Percentiles rank a stretch among this genome's conserved stretches.
Conservation (phyloP, 2,329 filamentous ascomycete species). For the Bertia moriformis region DNA sequence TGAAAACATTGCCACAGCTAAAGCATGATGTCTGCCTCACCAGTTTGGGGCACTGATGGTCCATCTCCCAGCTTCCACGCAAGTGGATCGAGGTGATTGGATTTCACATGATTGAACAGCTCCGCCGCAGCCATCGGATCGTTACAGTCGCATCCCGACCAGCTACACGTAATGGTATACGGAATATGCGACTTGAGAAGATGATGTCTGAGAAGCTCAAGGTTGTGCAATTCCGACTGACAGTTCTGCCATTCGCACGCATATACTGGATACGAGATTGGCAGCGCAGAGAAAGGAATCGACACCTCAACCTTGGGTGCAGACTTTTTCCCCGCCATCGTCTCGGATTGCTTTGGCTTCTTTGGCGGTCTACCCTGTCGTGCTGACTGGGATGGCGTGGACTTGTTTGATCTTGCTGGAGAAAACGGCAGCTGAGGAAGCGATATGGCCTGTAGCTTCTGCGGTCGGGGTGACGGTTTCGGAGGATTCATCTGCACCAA, state of each 20-base stretch:
- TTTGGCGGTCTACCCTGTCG: too few relatives aligned
- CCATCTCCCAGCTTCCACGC: conserved; percentile 1
- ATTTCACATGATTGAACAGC: not conserved
- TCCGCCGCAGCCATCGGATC: not conserved
- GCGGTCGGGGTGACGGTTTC: too few relatives aligned
- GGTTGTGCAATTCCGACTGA: not conserved
- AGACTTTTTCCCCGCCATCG: too few relatives aligned
- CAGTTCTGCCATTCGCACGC: not conserved
- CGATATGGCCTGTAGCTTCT: too few relatives aligned
- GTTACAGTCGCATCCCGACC: not conserved
- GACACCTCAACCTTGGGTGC: not conserved
- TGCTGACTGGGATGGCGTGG: too few relatives aligned
- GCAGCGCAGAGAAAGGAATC: not conserved
- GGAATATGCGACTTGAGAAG: not conserved
- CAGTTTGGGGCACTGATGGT: not conserved
- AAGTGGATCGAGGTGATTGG: not conserved
- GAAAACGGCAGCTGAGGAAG: too few relatives aligned
- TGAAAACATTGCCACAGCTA: not conserved
- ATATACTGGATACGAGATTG: not conserved
- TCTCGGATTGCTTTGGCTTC: too few relatives aligned
- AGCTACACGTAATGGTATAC: not conserved
- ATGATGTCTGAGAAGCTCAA: not conserved
- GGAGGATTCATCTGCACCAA: too few relatives aligned
- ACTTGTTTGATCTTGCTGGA: too few relatives aligned
- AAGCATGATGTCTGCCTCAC: not conserved